Evolutionary conservation across 495 filamentous ascomycete species (phyloP), one percentile per base, ranked within the genome.

Genomic region (Aspergillus hancockii): DNA sequence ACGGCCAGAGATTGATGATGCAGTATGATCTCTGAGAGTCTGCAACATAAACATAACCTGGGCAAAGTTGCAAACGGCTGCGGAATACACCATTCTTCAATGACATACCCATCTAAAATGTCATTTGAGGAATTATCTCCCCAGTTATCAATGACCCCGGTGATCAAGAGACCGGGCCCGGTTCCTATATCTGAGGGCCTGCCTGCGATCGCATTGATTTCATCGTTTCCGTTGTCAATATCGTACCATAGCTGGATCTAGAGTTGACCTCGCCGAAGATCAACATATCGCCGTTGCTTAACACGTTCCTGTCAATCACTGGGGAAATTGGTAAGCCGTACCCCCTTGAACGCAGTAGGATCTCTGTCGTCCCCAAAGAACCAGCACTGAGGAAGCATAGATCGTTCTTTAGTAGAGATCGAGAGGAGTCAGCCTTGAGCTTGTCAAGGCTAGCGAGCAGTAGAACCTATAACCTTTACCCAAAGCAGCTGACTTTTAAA

Each of bases 261-360:
- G 10, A 0, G 6, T 38, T 56, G 14, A 54, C 74, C 67, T 66
- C 79, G 72, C 85, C 86, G 65, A 88, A 89, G 5, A 79, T 77
- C 31, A 89, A 64, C 56, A 89, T 81, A 59, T 87, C 85, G 3
- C 87, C 86, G 63, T 90, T 90, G 18, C 86, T 86, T 64, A 83
- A 86, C 79, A 89, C 85, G 51, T 83, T 80, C 50, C 81, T 73
- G 21, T 86, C 86, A 30, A 87, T 79, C 40, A 71, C 71, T 18
- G 80, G 69, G 62, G 85, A 88, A 75, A 83, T 78, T 3, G 72
- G 60, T 4, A 89, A 69, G 0, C 86, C 86, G 64, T 81, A 77
- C 36, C 81, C 71, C 67, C 79, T 85, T 57, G 85, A 87, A 22
- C 85, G 77, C 7, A 90, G 81, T 47, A 90, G 69, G 47, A 89